A percentile compares a stretch with the other conserved stretches of the same genome.
Conservation (phyloP, 768 basidiomycete species). For the Sistotremastrum niveocremeum region DNA sequence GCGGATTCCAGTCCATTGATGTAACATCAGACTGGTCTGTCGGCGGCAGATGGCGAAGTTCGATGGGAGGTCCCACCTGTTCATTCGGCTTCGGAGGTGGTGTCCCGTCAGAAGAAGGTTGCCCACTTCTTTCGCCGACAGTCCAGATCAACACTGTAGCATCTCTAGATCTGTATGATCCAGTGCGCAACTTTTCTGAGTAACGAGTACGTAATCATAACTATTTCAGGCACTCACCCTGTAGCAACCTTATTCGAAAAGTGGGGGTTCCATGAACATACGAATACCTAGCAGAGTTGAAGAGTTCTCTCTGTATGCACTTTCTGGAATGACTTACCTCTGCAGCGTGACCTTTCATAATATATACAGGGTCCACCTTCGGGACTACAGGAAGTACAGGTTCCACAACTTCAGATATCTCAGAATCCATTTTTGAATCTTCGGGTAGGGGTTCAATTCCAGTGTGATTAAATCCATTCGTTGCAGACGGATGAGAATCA, state of each 20-base stretch:
- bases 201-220: background rate
- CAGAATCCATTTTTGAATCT: background rate
- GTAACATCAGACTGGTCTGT: constrained; percentile 51
- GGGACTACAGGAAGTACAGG: background rate
- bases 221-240: constrained; percentile 35
- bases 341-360: constrained; percentile 37
- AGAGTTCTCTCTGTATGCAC: background rate
- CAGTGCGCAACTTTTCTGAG: constrained; percentile 1
- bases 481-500: background rate
- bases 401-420: background rate
- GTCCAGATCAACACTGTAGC: constrained; percentile 64
- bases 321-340: constrained; percentile 27
- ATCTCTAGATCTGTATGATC: constrained; percentile 50
- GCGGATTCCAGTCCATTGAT: constrained; percentile 61
- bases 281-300: constrained; percentile 45
- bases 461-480: background rate
- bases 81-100: constrained; percentile 6
- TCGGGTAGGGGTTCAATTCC: background rate
- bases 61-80: constrained; percentile 21
- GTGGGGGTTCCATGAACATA: constrained; percentile 67
- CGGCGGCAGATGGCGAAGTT: constrained; percentile 36
- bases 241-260: constrained; percentile 49
- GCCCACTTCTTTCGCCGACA: constrained; percentile 25
- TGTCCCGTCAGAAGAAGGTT: constrained; percentile 10
- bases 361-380: too few relatives aligned